These are phyloP conservation scores for Craterostigma plantagineum DNA, from an alignment of 257 asterid genomes.

Conservation along the genomic window DNA sequence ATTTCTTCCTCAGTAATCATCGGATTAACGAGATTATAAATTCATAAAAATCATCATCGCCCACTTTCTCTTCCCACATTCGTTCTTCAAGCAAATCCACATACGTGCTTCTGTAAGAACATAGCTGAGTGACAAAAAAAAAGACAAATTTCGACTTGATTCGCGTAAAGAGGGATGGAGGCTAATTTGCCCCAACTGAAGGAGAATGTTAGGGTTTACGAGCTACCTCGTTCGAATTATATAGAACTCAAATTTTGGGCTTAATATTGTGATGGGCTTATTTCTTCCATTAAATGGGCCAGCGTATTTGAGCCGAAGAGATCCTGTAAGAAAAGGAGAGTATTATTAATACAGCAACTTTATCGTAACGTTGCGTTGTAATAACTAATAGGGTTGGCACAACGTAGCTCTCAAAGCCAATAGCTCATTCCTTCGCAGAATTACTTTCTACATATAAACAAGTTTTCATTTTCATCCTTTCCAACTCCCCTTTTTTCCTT, in stretches of 20 bases:
- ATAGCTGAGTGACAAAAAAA: conserved; percentile 9
- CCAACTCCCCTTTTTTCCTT: not conserved
- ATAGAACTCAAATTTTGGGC: too few relatives aligned
- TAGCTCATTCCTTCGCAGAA: conserved; percentile 1
- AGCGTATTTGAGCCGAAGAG: not conserved
- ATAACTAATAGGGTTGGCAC: conserved; percentile 26
- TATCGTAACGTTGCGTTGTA: conserved; percentile 20
- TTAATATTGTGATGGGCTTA: too few relatives aligned
- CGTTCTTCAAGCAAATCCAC: not conserved
- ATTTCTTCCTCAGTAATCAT: conserved; percentile 15
- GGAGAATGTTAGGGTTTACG: too few relatives aligned
- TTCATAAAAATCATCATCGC: conserved; percentile 18
- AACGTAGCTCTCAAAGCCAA: conserved; percentile 18
- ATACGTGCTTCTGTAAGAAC: not conserved
- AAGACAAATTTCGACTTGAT: not conserved
- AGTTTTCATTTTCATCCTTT: not conserved
- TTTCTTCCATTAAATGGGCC: too few relatives aligned
- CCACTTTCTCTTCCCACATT: too few relatives aligned
- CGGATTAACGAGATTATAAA: conserved; percentile 27
- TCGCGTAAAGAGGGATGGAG: too few relatives aligned
- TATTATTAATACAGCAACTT: conserved; percentile 12
- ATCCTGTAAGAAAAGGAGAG: not conserved
- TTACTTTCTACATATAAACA: conserved; percentile 1
- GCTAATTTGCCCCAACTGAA: too few relatives aligned
- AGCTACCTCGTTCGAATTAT: too few relatives aligned